Evolutionary conservation across 192 early-diverging fungal species (phyloP).

Genomic region (Gonapodya sp.): DNA sequence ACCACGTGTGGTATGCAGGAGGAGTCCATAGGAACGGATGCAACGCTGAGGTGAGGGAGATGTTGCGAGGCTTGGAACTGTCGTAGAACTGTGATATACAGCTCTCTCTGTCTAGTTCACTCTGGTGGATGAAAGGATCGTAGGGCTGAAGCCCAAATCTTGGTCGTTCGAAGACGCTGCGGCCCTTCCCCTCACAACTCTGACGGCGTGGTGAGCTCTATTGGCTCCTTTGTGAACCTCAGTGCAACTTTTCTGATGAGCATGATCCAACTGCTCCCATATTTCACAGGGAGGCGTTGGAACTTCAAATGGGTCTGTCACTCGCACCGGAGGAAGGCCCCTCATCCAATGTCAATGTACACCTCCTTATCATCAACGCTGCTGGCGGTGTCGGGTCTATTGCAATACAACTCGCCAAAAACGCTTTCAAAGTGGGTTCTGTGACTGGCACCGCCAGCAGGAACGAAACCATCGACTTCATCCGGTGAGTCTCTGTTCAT

Average conservation of each 20-base stretch:
- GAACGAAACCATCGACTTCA: not conserved
- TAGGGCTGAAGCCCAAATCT: not conserved
- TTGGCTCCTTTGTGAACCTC: not conserved
- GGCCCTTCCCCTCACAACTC: not conserved
- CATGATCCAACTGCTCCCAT: not conserved
- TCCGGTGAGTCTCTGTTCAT: not conserved
- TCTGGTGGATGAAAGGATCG: not conserved
- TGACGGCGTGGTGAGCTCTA: not conserved
- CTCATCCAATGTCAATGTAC: not conserved
- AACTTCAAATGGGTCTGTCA: not conserved
- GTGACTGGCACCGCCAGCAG: not conserved
- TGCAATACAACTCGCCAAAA: conserved; percentile 1
- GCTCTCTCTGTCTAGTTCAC: not conserved
- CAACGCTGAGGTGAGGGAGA: not conserved
- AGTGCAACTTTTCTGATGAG: no score
- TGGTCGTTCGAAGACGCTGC: conserved; percentile 7
- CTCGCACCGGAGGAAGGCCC: not conserved
- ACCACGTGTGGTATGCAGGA: conserved; percentile 2
- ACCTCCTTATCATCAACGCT: conserved; percentile 9
- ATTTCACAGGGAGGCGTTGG: not conserved
- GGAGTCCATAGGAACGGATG: conserved; percentile 1
- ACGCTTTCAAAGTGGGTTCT: not conserved
- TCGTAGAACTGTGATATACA: not conserved
- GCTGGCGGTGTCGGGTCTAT: conserved; percentile 6
- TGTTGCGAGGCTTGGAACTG: no score